phyloP scores from a whole-genome alignment of 768 basidiomycete genomes.

The Psilocybe cubensis region DNA sequence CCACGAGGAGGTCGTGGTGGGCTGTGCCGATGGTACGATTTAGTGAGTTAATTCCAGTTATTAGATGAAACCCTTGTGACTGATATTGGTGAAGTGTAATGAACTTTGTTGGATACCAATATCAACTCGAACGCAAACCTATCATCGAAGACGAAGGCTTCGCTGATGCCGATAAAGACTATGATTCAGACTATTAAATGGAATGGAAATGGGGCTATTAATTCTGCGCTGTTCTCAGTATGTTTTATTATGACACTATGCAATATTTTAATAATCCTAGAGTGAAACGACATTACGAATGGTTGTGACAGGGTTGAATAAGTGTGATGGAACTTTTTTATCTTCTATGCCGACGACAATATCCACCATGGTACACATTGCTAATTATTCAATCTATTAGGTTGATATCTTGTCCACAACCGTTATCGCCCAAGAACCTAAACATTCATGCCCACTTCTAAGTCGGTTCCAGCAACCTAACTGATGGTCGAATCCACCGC shows the following conservation, averaged over 20 bases:
- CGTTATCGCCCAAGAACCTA: too few species aligned
- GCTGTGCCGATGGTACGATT: conserved; percentile 90
- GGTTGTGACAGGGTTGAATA: too few species aligned
- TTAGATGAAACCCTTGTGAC: neutral
- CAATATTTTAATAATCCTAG: neutral
- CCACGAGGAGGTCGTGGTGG: conserved; percentile 90
- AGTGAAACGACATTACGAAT: too few species aligned
- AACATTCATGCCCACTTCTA: too few species aligned
- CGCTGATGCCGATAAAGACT: neutral
- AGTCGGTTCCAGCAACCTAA: too few species aligned
- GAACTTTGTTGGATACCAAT: conserved; percentile 36
- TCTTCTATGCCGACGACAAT: too few species aligned
- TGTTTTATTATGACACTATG: neutral
- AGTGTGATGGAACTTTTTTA: too few species aligned
- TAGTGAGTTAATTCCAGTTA: conserved; percentile 58
- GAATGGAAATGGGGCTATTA: neutral
- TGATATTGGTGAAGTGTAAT: conserved; percentile 25
- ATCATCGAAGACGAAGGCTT: conserved; percentile 7
- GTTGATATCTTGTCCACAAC: too few species aligned
- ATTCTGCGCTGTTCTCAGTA: neutral
- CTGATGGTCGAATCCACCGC: too few species aligned
- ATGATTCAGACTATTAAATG: conserved; percentile 4
- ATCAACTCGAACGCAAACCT: conserved; percentile 20
- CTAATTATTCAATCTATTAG: too few species aligned
- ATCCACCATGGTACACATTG: too few species aligned